These are phyloP conservation scores for Ballota nigra DNA, from an alignment of 257 asterid genomes.

Conservation along the genomic window DNA sequence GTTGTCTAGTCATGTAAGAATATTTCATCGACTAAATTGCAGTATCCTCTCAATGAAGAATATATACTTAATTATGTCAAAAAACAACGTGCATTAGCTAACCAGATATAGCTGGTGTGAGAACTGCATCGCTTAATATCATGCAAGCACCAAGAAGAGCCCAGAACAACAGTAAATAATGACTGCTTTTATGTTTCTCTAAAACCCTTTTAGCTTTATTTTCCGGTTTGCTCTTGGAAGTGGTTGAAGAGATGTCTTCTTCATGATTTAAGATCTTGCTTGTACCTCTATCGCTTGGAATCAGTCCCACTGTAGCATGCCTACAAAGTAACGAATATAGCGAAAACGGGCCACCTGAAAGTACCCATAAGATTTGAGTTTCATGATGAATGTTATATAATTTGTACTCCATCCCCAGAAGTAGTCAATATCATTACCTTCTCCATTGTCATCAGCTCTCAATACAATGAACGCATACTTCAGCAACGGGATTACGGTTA, in stretches of 20 bases:
- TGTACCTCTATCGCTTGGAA: slow-evolving; percentile 60
- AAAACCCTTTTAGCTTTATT: slow-evolving; percentile 67
- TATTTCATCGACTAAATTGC: not conserved
- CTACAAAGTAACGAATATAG: slow-evolving; percentile 83
- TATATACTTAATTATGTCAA: not conserved
- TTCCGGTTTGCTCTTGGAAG: slow-evolving; percentile 41
- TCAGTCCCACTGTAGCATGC: slow-evolving; percentile 76
- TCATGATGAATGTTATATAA: not conserved
- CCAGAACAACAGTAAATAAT: slow-evolving; percentile 59
- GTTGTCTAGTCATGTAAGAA: not conserved
- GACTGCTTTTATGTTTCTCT: slow-evolving; percentile 68
- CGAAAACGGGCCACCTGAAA: slow-evolving; percentile 94
- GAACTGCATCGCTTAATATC: slow-evolving; percentile 81
- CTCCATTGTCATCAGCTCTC: slow-evolving; percentile 87
- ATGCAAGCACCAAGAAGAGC: slow-evolving; percentile 93
- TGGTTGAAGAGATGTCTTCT: slow-evolving; percentile 32
- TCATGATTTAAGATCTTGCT: slow-evolving; percentile 46
- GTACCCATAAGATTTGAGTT: slow-evolving; percentile 18
- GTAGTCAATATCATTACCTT: slow-evolving; percentile 45
- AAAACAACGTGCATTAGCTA: slow-evolving; percentile 22
- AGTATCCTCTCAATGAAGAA: not conserved
- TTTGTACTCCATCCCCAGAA: not conserved
- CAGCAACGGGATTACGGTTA: slow-evolving; percentile 75
- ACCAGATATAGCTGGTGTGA: slow-evolving; percentile 97
- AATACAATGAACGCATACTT: slow-evolving; percentile 72